phyloP scores from a whole-genome alignment of 2,329 filamentous ascomycete species.

The Penicillium italicum region DNA sequence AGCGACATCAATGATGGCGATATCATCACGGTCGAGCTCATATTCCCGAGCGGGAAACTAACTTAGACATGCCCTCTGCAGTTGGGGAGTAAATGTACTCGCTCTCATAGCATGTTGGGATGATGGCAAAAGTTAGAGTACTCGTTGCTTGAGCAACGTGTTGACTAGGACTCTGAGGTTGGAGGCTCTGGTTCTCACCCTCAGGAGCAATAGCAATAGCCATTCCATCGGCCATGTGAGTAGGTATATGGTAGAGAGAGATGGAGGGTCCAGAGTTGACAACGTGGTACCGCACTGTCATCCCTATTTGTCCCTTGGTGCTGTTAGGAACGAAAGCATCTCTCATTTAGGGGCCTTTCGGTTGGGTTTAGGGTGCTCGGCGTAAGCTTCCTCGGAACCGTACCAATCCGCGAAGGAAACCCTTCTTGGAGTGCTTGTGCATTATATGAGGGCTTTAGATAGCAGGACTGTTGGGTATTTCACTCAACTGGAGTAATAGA shows the following conservation, averaged over 20 bases:
- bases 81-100: background rate
- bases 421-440: constrained; percentile 49
- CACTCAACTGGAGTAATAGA: constrained; percentile 32
- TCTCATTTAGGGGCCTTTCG: constrained; percentile 42
- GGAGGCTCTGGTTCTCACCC: constrained; percentile 19
- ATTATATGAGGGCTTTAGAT: constrained; percentile 43
- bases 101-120: background rate
- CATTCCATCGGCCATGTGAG: constrained; percentile 49
- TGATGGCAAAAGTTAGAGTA: background rate
- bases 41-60: background rate
- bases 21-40: background rate
- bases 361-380: constrained; percentile 42
- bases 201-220: constrained; percentile 43
- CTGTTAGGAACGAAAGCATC: constrained; percentile 41
- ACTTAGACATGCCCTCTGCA: background rate
- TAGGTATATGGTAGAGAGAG: constrained; percentile 51
- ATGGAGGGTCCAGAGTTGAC: constrained; percentile 48
- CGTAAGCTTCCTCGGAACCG: constrained; percentile 40
- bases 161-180: background rate
- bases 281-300: constrained; percentile 47
- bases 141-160: background rate
- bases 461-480: constrained; percentile 19
- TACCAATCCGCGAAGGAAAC: constrained; percentile 45
- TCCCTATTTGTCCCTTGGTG: constrained; percentile 36
- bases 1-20: background rate